Evolutionary conservation across 1,284 basidiomycete genomes (phyloP), one percentile per base, ranked within the genome.

Genomic region (Ceratobasidium sp.): DNA sequence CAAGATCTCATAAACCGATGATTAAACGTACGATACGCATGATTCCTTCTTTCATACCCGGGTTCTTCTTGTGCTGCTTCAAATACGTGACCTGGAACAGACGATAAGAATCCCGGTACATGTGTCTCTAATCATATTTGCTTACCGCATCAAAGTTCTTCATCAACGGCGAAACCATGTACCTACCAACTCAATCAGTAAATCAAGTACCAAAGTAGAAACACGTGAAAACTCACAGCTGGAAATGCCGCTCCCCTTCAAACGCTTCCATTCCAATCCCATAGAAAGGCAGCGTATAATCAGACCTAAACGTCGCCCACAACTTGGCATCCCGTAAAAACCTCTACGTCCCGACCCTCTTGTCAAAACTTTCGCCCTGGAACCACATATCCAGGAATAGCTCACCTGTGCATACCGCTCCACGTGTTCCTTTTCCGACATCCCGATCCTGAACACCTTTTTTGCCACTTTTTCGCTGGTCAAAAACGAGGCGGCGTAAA

Each of bases 251-350:
- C 25, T 25, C 29, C 52, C 17, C 15, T 64, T 17, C 59, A 49
- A 17, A 46, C 22, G 49, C 29, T 44, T 64, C 61, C 70, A 74
- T 64, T 22, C 70, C 70, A 64, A 74, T 54, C n/a, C 70, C 70
- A 64, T 74, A 74, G 34, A 74, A 74, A 2, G 57, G 70, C n/a
- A 74, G 34, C 17, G 70, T 74, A 49, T 74, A 64, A 22, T 74
- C 70, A n/a, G 57, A 74, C 61, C 44, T 62, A 9, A 74, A 51
- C 29, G 44, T 19, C 9, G 19, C 7, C 70, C 59, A 74, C n/a
- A 74, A 40, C 29, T 64, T 37, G 15, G 70, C 70, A 43, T 62
- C 34, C n/a, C 70, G 29, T 11, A 64, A 22, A 34, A 74, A 64
- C 32, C 57, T 25, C 70, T 62, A 32, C 4, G 29, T 52, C 17